phyloP scores from a whole-genome alignment of 208 protist species.

The Leishmania tarentolae region DNA sequence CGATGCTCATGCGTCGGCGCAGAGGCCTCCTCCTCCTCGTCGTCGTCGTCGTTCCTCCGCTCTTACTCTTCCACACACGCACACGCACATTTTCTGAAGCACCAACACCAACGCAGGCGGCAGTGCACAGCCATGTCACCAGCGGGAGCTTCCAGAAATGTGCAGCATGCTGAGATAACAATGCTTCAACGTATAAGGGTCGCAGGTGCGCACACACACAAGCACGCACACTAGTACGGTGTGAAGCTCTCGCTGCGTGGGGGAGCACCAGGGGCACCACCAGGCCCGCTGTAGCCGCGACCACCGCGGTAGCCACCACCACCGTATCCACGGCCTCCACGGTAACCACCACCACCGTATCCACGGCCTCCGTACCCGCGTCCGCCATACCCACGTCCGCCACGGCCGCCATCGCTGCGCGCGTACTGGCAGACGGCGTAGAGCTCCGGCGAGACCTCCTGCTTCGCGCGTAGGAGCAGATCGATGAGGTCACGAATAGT shows the following conservation, averaged over 20 bases:
- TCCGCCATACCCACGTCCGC: conserved; percentile 30
- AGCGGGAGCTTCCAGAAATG: background rate
- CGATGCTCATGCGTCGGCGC: background rate
- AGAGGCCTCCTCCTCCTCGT: background rate
- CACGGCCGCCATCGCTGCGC: conserved; percentile 33
- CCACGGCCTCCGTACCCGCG: conserved; percentile 29
- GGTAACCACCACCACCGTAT: conserved; percentile 28
- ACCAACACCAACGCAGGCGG: background rate
- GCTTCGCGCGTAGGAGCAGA: conserved; percentile 67
- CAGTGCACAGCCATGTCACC: background rate
- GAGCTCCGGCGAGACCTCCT: conserved; percentile 70
- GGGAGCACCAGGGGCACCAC: conserved; percentile 12
- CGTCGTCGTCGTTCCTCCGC: background rate
- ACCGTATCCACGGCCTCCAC: conserved; percentile 19
- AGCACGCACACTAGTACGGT: conserved; percentile 36
- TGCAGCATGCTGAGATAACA: background rate
- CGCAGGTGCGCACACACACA: background rate
- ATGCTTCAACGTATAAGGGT: background rate
- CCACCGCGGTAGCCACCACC: conserved; percentile 13
- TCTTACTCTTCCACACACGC: background rate
- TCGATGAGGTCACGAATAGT: conserved; percentile 77
- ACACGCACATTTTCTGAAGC: background rate
- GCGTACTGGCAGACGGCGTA: conserved; percentile 50
- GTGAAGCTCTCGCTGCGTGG: conserved; percentile 39
- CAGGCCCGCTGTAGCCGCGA: conserved; percentile 11